Evolutionary conservation across 2,329 filamentous ascomycete genomes (phyloP).

Genomic region (Parafenestella ontariensis): DNA sequence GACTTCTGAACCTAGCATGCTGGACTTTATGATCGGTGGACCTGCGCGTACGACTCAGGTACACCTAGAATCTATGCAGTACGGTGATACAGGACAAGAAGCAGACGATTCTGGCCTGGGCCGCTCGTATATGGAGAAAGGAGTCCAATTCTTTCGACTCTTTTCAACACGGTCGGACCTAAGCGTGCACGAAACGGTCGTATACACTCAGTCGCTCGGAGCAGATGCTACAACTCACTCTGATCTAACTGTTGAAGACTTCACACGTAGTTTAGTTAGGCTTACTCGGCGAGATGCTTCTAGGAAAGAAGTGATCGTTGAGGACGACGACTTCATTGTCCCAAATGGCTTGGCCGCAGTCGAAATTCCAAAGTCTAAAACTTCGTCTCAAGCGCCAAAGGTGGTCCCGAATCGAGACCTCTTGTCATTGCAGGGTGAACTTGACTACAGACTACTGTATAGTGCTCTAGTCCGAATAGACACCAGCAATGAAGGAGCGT

Average conservation of each 20-base stretch:
- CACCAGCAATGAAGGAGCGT: background rate
- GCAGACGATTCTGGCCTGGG: slow-evolving; percentile 8
- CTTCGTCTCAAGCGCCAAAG: slow-evolving; percentile 9
- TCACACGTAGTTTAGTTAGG: slow-evolving; percentile 24
- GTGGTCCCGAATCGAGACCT: background rate
- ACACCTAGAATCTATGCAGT: slow-evolving; percentile 27
- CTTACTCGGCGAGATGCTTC: slow-evolving; percentile 4
- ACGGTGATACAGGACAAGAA: slow-evolving; percentile 10
- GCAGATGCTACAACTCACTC: background rate
- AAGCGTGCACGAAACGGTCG: slow-evolving; percentile 34
- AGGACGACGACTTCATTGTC: slow-evolving; percentile 39
- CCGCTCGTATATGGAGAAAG: slow-evolving; percentile 19
- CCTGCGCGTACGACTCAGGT: slow-evolving; percentile 21
- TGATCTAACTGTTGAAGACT: slow-evolving; percentile 16
- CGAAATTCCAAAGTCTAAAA: slow-evolving; percentile 16
- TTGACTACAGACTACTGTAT: slow-evolving; percentile 22
- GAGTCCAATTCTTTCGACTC: slow-evolving; percentile 37
- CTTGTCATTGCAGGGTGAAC: background rate
- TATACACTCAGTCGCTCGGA: slow-evolving; percentile 15
- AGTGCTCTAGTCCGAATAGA: slow-evolving; percentile 13
- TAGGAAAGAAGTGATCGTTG: slow-evolving; percentile 7
- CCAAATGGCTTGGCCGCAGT: slow-evolving; percentile 29
- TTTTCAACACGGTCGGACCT: slow-evolving; percentile 30
- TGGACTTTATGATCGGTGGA: slow-evolving; percentile 23
- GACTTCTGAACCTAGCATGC: slow-evolving; percentile 33